phyloP scores from a whole-genome alignment of 2,329 filamentous ascomycete species.

The Monosporascus sp. region DNA sequence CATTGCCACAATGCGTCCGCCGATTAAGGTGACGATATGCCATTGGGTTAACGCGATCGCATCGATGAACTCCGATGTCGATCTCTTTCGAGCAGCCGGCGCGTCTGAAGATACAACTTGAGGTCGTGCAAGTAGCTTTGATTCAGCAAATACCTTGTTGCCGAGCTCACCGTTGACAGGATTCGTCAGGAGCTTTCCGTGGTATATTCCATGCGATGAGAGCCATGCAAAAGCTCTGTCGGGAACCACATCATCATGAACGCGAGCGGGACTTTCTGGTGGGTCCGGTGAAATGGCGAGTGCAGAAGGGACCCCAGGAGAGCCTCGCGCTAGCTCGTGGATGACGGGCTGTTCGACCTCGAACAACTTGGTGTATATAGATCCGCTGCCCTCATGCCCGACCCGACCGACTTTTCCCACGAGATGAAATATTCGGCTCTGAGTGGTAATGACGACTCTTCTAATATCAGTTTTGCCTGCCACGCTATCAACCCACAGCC shows the following conservation, averaged over 20 bases:
- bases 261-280: slow-evolving; percentile 39
- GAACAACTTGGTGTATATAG: slow-evolving; percentile 83
- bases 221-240: slow-evolving; percentile 89
- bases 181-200: slow-evolving; percentile 69
- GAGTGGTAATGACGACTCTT: slow-evolving; percentile 75
- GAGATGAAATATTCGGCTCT: slow-evolving; percentile 73
- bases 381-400: slow-evolving; percentile 71
- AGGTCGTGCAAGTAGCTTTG: slow-evolving; percentile 70
- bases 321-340: slow-evolving; percentile 63
- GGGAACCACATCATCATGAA: slow-evolving; percentile 49
- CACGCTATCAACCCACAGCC: slow-evolving; percentile 76
- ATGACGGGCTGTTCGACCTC: slow-evolving; percentile 76
- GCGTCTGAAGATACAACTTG: slow-evolving; percentile 67
- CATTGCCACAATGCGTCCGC: slow-evolving; percentile 74
- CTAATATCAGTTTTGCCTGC: slow-evolving; percentile 64
- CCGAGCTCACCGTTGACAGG: slow-evolving; percentile 61
- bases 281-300: slow-evolving; percentile 74
- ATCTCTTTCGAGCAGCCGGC: slow-evolving; percentile 56
- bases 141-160: slow-evolving; percentile 68
- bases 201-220: slow-evolving; percentile 77
- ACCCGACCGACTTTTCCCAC: slow-evolving; percentile 69
- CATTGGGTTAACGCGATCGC: slow-evolving; percentile 87
- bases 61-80: slow-evolving; percentile 66
- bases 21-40: slow-evolving; percentile 81
- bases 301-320: slow-evolving; percentile 55